These are phyloP conservation scores for Candida xiaguanensis DNA, from an alignment of 805 yeast genomes.

Conservation along the genomic window DNA sequence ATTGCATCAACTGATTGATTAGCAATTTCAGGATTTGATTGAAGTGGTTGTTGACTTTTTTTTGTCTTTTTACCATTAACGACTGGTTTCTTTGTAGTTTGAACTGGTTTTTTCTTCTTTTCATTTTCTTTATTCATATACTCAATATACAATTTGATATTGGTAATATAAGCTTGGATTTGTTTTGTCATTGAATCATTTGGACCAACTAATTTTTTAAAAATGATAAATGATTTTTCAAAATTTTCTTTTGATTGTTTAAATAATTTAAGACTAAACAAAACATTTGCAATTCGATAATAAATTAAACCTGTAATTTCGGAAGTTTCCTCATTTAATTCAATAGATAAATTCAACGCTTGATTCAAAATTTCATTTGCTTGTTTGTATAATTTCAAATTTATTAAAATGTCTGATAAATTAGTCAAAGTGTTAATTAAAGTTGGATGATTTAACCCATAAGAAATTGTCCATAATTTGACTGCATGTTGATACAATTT, in stretches of 20 bases:
- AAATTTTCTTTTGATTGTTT: conserved; percentile 55
- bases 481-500: conserved; percentile 59
- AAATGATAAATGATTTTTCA: conserved; percentile 52
- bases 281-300: conserved; percentile 53
- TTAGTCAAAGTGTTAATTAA: conserved; percentile 59
- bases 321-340: conserved; percentile 54
- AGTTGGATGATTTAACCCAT: conserved; percentile 68
- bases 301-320: conserved; percentile 61
- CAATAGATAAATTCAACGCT: conserved; percentile 49
- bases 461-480: conserved; percentile 53
- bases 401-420: conserved; percentile 56
- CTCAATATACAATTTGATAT: conserved; percentile 48
- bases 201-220: conserved; percentile 59
- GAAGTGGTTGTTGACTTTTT: conserved; percentile 15
- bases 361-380: conserved; percentile 52
- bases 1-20: conserved; percentile 69
- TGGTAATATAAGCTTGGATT: conserved; percentile 59
- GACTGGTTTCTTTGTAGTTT: conserved; percentile 15
- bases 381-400: conserved; percentile 42
- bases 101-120: conserved; percentile 18
- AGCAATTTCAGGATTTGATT: conserved; percentile 53
- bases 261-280: conserved; percentile 49
- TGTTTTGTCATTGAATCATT: conserved; percentile 67
- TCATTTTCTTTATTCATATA: conserved; percentile 39
- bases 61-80: conserved; percentile 12